A percentile compares a stretch with the other conserved stretches of the same genome.
phyloP scores from a whole-genome alignment of 352 stramenopile species.

The Thraustotheca clavata region DNA sequence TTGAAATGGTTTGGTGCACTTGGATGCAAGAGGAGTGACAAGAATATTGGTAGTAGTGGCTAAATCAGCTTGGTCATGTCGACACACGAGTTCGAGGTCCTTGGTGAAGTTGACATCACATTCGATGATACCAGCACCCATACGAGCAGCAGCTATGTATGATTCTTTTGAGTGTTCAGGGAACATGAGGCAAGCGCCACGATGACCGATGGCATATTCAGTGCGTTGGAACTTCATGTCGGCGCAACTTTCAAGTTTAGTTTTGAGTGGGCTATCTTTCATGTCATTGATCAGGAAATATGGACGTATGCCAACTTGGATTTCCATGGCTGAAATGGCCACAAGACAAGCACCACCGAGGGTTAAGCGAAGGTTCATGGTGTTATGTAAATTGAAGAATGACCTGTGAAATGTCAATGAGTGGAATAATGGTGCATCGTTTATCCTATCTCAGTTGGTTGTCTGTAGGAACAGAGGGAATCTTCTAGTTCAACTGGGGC shows the following conservation, averaged over 20 bases:
- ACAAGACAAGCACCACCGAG: background rate
- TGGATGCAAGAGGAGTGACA: slow-evolving; percentile 36
- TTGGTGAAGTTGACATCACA: slow-evolving; percentile 67
- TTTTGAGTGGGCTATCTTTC: background rate
- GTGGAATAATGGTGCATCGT: no score
- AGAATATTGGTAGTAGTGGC: slow-evolving; percentile 55
- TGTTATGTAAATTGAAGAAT: background rate
- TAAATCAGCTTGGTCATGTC: slow-evolving; percentile 54
- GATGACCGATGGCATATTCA: slow-evolving; percentile 54
- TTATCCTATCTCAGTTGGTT: no score
- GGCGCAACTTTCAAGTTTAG: slow-evolving; percentile 14
- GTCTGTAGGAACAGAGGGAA: no score
- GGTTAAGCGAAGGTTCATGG: background rate
- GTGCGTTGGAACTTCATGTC: slow-evolving; percentile 12
- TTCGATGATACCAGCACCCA: slow-evolving; percentile 51
- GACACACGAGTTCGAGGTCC: slow-evolving; percentile 44
- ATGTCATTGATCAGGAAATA: slow-evolving; percentile 13
- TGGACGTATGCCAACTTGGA: background rate
- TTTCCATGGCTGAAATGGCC: background rate
- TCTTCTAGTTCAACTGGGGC: no score
- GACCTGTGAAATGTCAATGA: no score
- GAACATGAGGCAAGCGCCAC: slow-evolving; percentile 38
- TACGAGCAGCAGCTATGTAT: slow-evolving; percentile 33
- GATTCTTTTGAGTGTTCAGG: slow-evolving; percentile 37
- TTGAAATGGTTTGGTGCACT: slow-evolving; percentile 41